phyloP scores from a whole-genome alignment of 257 asterid genomes.

The Solanum chaucha region DNA sequence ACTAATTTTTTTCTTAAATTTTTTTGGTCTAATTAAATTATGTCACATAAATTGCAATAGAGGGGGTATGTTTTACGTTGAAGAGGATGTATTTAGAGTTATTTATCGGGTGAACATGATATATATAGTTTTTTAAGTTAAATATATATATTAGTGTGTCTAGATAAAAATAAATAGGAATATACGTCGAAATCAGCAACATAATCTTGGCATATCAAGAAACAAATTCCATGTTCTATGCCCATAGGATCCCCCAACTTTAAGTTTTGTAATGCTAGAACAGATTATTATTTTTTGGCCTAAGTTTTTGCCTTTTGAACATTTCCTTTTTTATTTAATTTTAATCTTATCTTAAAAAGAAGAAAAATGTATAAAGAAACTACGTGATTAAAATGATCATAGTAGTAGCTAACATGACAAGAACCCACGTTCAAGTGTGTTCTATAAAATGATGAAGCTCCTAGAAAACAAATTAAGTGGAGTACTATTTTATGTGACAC shows the following conservation, averaged over 20 bases:
- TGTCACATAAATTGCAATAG: neutral
- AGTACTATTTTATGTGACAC: neutral
- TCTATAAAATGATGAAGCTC: no score
- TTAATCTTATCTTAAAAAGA: neutral
- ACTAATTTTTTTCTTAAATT: neutral
- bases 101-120: neutral
- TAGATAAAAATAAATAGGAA: neutral
- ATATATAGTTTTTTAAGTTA: neutral
- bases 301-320: neutral
- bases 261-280: neutral
- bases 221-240: neutral
- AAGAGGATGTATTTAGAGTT: neutral
- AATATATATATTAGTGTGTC: neutral
- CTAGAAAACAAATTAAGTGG: no score
- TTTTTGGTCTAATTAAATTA: neutral
- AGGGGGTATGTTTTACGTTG: rapidly evolving
- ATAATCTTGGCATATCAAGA: neutral
- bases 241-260: neutral
- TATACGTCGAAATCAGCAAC: neutral
- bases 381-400: neutral
- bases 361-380: neutral
- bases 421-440: no score
- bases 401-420: neutral
- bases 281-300: neutral
- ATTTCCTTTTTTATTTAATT: neutral